Conservation (phyloP, 2,329 filamentous ascomycete species). For the Sporothrix phasma region DNA sequence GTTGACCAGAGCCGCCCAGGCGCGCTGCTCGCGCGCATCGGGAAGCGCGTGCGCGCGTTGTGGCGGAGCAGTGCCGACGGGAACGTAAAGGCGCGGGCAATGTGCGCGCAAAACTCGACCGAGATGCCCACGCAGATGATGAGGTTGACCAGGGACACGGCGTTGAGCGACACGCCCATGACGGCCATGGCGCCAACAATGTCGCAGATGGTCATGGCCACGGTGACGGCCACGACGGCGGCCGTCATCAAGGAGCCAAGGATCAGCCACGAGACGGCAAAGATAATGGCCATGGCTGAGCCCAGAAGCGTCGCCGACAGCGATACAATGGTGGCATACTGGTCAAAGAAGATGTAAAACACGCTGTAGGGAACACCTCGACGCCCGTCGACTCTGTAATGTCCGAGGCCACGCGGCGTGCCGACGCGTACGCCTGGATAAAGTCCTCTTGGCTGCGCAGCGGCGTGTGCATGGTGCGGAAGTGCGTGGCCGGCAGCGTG, state of each 20-base stretch:
- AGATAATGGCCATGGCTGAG: slow-evolving; percentile 76
- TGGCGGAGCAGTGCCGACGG: slow-evolving; percentile 76
- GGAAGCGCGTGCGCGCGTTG: slow-evolving; percentile 65
- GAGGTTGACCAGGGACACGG: slow-evolving; percentile 88
- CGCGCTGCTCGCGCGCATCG: slow-evolving; percentile 67
- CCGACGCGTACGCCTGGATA: slow-evolving; percentile 80
- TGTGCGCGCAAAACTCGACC: slow-evolving; percentile 95
- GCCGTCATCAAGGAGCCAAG: slow-evolving; percentile 78
- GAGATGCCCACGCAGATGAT: slow-evolving; percentile 95
- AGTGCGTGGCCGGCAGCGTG: slow-evolving; percentile 74
- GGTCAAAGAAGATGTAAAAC: slow-evolving; percentile 99
- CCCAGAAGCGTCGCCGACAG: slow-evolving; percentile 72
- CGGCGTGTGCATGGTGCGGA: slow-evolving; percentile 81
- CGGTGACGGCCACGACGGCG: slow-evolving; percentile 71
- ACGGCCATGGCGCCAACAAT: slow-evolving; percentile 94
- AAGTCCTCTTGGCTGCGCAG: slow-evolving; percentile 85
- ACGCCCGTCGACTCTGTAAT: slow-evolving; percentile 62
- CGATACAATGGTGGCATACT: slow-evolving; percentile 76
- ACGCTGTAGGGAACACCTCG: slow-evolving; percentile 91
- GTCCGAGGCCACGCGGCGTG: slow-evolving; percentile 73
- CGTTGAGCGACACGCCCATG: slow-evolving; percentile 81
- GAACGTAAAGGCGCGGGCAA: slow-evolving; percentile 92
- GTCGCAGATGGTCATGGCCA: slow-evolving; percentile 87
- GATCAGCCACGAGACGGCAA: slow-evolving; percentile 66
- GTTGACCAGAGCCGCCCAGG: slow-evolving; percentile 89